phyloP scores from a whole-genome alignment of 2,329 filamentous ascomycete species.

The Xylaria sp. region DNA sequence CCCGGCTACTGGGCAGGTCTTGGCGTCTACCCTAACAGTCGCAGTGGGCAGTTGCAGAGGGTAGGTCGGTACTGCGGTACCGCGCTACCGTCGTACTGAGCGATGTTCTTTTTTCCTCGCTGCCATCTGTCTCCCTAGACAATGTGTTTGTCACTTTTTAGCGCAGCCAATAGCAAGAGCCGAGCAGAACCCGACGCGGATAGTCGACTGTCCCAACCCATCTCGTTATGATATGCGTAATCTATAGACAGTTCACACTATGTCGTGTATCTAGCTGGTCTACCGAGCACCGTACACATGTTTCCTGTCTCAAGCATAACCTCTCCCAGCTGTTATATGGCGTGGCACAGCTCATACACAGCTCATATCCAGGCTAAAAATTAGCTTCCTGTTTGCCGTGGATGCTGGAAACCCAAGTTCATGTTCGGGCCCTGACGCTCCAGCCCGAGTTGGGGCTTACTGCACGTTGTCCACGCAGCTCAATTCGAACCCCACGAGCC shows the following conservation, averaged over 20 bases:
- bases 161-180: constrained; percentile 14
- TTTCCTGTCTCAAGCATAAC: not conserved
- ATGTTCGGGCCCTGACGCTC: constrained; percentile 20
- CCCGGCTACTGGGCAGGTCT: constrained; percentile 29
- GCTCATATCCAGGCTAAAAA: not conserved
- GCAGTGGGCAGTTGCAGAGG: not conserved
- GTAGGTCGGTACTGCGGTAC: not conserved
- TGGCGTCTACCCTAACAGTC: constrained; percentile 10
- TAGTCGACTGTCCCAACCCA: not conserved
- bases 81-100: not conserved
- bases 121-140: constrained; percentile 13
- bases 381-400: not conserved
- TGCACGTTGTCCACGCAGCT: constrained; percentile 28
- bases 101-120: constrained; percentile 4
- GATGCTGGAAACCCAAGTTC: constrained; percentile 17
- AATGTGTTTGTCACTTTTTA: constrained; percentile 8
- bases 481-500: constrained; percentile 41
- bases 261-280: constrained; percentile 3
- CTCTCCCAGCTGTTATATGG: constrained; percentile 9
- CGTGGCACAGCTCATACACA: constrained; percentile 2
- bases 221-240: not conserved
- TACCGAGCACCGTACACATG: not conserved
- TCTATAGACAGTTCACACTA: not conserved
- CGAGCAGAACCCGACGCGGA: not conserved
- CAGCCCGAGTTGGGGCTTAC: constrained; percentile 26